Evolutionary conservation across 306 rosid genomes (phyloP).

Genomic region (Leucaena leucocephala): DNA sequence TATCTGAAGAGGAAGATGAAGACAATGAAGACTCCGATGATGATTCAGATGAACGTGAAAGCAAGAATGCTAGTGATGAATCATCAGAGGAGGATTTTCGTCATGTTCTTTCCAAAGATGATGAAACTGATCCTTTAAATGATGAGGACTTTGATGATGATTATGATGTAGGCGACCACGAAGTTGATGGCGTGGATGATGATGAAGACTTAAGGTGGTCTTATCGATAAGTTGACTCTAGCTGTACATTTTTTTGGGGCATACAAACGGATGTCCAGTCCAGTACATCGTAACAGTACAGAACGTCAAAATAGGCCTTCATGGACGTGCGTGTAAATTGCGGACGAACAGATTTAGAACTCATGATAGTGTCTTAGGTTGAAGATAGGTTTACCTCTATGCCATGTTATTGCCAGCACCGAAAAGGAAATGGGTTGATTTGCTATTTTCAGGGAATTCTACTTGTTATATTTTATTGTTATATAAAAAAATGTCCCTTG

Average conservation of each 20-base stretch:
- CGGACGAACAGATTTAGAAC: background rate
- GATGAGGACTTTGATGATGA: slow-evolving; percentile 51
- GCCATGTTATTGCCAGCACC: background rate
- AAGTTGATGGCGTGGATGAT: slow-evolving; percentile 32
- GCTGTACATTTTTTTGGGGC: background rate
- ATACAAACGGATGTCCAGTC: background rate
- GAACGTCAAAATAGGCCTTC: background rate
- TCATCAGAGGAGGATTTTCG: slow-evolving; percentile 43
- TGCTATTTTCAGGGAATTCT: background rate
- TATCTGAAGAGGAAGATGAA: slow-evolving; percentile 60
- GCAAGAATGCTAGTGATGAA: slow-evolving; percentile 26
- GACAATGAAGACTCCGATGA: slow-evolving; percentile 51
- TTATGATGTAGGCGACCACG: slow-evolving; percentile 32
- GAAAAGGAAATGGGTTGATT: background rate
- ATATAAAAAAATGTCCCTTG: too few relatives aligned
- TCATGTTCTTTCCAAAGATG: slow-evolving; percentile 20
- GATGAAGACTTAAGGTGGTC: slow-evolving; percentile 51
- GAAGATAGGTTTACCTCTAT: background rate
- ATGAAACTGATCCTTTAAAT: slow-evolving; percentile 31
- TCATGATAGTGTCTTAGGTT: background rate
- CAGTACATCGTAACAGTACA: background rate
- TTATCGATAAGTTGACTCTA: slow-evolving; percentile 28
- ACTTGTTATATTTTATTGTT: background rate
- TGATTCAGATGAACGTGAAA: slow-evolving; percentile 49
- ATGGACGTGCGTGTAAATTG: background rate